Conservation (phyloP, 1,139 yeast genomes). For the Kodamaea arcana region DNA sequence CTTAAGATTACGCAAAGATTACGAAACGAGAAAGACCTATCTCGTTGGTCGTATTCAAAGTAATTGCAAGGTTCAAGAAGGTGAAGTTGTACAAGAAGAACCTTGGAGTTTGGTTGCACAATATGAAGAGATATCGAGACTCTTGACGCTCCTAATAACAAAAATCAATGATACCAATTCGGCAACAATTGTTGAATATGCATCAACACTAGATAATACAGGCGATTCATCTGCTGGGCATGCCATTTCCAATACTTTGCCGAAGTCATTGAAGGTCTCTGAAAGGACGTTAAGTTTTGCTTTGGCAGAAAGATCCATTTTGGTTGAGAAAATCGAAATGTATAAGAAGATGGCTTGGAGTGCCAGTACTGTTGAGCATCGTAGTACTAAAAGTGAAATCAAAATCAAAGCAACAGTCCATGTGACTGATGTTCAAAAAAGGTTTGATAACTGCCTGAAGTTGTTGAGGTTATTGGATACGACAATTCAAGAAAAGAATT, state of each 20-base stretch:
- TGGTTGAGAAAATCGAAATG: not conserved
- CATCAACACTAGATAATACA: not conserved
- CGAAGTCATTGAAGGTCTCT: not conserved
- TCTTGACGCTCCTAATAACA: not conserved
- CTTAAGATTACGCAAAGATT: conserved; percentile 1
- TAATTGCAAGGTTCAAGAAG: conserved; percentile 1
- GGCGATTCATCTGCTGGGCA: not conserved
- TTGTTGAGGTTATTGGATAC: not conserved
- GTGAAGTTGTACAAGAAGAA: not conserved
- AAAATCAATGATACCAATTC: not conserved
- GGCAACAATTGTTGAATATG: not conserved
- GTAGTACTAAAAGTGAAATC: not conserved
- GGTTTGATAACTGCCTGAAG: not conserved
- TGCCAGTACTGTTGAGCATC: not conserved
- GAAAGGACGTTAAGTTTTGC: not conserved
- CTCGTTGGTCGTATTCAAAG: not conserved
- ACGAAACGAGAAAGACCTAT: not conserved
- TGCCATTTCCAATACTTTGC: not conserved
- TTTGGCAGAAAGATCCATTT: not conserved
- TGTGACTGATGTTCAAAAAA: not conserved
- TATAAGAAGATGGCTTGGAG: not conserved
- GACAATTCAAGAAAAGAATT: not conserved
- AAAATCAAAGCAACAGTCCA: not conserved
- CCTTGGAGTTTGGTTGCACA: not conserved
- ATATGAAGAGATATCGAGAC: not conserved